These are phyloP conservation scores for Phytophthora citrophthora DNA, from an alignment of 352 stramenopile genomes.

Conservation along the genomic window DNA sequence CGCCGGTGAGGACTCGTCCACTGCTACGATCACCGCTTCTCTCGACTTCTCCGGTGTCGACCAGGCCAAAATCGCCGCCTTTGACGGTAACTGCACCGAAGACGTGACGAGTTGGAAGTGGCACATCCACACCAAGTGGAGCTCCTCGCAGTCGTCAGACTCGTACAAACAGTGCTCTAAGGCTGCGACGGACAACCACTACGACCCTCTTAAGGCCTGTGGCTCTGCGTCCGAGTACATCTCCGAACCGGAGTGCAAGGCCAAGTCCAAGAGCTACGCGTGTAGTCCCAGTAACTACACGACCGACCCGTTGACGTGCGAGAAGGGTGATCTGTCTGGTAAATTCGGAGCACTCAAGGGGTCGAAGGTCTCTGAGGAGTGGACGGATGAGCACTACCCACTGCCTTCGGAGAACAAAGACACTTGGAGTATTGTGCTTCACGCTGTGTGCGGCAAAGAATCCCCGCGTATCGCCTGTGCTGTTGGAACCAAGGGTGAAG, in stretches of 20 bases:
- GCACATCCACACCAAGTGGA: constrained; percentile 67
- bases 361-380: constrained; percentile 33
- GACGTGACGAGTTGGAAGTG: constrained; percentile 55
- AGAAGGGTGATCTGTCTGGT: constrained; percentile 64
- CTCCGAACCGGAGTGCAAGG: constrained; percentile 31
- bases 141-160: constrained; percentile 34
- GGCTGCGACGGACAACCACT: constrained; percentile 56
- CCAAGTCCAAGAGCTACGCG: constrained; percentile 40
- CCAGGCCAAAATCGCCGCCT: constrained; percentile 24
- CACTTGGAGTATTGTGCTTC: constrained; percentile 70
- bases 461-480: constrained; percentile 59
- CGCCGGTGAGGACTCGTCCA: constrained; percentile 29
- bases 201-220: constrained; percentile 55
- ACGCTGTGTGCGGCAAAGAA: constrained; percentile 57
- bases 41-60: constrained; percentile 52
- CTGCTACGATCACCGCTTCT: constrained; percentile 38
- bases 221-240: constrained; percentile 55
- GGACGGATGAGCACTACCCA: constrained; percentile 56
- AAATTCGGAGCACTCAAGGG: constrained; percentile 56
- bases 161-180: constrained; percentile 53
- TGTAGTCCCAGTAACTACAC: constrained; percentile 56
- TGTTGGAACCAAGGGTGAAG: constrained; percentile 17
- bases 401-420: constrained; percentile 44
- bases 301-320: constrained; percentile 42
- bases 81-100: constrained; percentile 49